Evolutionary conservation across 495 filamentous ascomycete species (phyloP), one percentile per base, ranked within the genome.

Genomic region (Podospora appendiculata): DNA sequence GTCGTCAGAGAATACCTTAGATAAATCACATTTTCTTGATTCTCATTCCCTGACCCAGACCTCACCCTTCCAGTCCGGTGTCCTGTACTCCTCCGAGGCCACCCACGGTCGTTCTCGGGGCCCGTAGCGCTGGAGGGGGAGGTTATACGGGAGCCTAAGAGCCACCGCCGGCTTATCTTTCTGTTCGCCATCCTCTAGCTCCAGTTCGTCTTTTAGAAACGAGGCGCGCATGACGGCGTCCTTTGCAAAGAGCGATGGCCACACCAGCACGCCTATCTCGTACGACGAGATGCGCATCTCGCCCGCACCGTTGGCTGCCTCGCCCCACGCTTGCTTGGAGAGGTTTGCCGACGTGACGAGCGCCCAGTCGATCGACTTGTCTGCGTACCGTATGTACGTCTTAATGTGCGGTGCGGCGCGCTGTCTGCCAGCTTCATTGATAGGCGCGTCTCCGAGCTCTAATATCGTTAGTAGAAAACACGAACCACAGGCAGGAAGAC

Each of bases 401-500:
- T 96, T 96, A 57, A 95, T 87, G 61, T 96, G 90, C 0, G 90
- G 90, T 4, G 90, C 90, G 4, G 90, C 90, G n/a, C 80, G 76
- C n/a, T 80, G 74, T 42, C 90, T 76, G 10, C 85, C 80, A 40
- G 78, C 71, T 13, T 73, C 70, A 32, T 56, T 57, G 1, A 58
- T 9, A 4, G 40, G 3, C 0, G 32, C 40, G 5, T 33, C 42
- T 4, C 10, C 40, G 4, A 60, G 49, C 2, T 48, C 58, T 61
- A 19, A 38, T 33, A 38, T 10, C 9, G 25, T 17, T 34, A 36
- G 13, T 44, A 32, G 1, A 38, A 36, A 9, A 33, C 14, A 25
- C 34, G 14, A 48, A 10, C 41, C 6, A 25, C 39, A 49, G 13
- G 25, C 43, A 41, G 19, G 40, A 44, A 34, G 13, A 32, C 4